These are phyloP conservation scores for Cladophialophora yegresii DNA, from an alignment of 2,329 filamentous ascomycete genomes.

Conservation along the genomic window DNA sequence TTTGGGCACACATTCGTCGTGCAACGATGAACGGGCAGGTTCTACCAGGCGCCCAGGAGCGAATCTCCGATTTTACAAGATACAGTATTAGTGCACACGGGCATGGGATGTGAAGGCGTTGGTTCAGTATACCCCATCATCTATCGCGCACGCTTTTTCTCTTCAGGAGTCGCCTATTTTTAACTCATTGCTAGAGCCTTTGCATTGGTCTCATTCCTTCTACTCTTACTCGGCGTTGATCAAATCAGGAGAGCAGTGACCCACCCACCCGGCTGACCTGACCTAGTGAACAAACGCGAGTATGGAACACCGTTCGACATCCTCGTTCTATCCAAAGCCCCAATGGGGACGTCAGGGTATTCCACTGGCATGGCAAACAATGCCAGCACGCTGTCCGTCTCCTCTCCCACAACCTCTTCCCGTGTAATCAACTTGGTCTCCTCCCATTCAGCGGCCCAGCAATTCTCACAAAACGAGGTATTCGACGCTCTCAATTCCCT, in stretches of 20 bases:
- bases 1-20: not conserved
- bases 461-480: not conserved
- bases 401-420: no score
- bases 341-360: no score
- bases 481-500: not conserved
- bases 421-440: not conserved
- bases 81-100: not conserved
- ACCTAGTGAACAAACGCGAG: no score
- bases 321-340: no score
- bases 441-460: not conserved
- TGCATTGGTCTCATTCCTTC: not conserved
- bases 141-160: not conserved
- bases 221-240: not conserved
- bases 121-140: conserved; percentile 2
- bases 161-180: not conserved
- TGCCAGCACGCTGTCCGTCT: no score
- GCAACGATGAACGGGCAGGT: not conserved
- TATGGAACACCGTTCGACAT: no score
- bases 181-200: not conserved
- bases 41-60: not conserved
- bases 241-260: not conserved
- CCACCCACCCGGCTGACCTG: not conserved
- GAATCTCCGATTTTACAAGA: not conserved
- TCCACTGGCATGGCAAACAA: no score
- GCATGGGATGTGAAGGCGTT: conserved; percentile 4